Evolutionary conservation across 2,329 filamentous ascomycete species (phyloP), one percentile per base, ranked within the genome.

Genomic region (Teratosphaeria zuluensis): DNA sequence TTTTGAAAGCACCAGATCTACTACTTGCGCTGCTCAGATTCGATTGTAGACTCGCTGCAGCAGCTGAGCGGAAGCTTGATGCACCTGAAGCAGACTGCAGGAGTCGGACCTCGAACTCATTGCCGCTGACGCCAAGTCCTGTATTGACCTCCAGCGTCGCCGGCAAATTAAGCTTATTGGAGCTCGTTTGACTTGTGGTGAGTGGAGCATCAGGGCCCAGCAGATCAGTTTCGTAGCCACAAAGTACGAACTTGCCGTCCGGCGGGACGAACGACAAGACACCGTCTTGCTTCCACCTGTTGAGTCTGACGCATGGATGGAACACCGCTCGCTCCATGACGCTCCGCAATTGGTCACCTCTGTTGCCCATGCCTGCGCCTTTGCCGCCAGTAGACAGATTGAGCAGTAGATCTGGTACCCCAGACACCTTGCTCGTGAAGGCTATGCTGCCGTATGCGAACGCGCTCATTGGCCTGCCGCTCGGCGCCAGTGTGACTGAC

Each of bases 201-300:
- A 68, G 60, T 52, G 63, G 62, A 48, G 59, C 80, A 16, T 85
- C 81, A 55, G 87, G 83, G 0, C 91, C 91, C 12, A 97, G 78
- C 24, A 99, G 76, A 72, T 99, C 90, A 21, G 95, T 90, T 73
- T 96, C 92, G 70, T 99, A 99, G 24, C 91, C 92, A 33, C 91
- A 92, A 19, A 99, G 80, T 48, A 96, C 88, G 72, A 97, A 99
- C 51, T 90, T 84, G 33, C 94, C 94, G 72, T 99, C 94, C 0
- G 94, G 94, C 1, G 94, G 94, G 12, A 99, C 84, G 69, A 99
- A 99, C 70, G 90, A 95, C n/a, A 99, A 78, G 64, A 96, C 89
- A 2, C 94, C 94, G 58, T 84, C 83, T 66, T 95, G 90, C 66
- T 87, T 87, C 94, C 94, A 99, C 63, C 86, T 82, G n/a, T 87